Evolutionary conservation across 1,284 basidiomycete species (phyloP).

Genomic region (Cryptococcus hybrid): DNA sequence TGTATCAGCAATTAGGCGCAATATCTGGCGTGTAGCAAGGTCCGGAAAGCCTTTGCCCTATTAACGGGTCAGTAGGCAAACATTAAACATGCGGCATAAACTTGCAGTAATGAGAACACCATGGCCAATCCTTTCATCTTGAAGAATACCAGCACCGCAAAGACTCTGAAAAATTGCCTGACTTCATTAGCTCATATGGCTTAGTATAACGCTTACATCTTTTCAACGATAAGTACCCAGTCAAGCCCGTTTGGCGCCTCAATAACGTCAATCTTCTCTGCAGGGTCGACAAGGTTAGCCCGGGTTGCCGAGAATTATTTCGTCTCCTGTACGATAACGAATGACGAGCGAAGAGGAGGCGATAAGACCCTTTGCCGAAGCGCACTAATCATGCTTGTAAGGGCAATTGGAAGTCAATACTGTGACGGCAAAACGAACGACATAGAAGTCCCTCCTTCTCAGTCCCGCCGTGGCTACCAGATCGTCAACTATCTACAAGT

Average conservation of each 20-base stretch:
- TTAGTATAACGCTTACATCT: constrained; percentile 59
- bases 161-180: constrained; percentile 88
- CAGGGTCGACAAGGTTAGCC: constrained; percentile 71
- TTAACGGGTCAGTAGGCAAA: background rate
- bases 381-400: constrained; percentile 57
- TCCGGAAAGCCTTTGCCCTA: constrained; percentile 96
- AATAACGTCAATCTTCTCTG: constrained; percentile 66
- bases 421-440: constrained; percentile 57
- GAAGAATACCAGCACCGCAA: constrained; percentile 57
- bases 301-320: constrained; percentile 58
- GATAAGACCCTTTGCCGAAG: constrained; percentile 80
- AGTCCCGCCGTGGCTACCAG: constrained; percentile 75
- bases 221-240: constrained; percentile 86
- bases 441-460: constrained; percentile 70
- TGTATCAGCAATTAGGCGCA: constrained; percentile 65
- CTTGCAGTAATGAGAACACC: constrained; percentile 45
- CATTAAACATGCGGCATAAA: constrained; percentile 37
- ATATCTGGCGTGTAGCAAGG: constrained; percentile 76
- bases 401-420: constrained; percentile 6
- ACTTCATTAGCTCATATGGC: no score
- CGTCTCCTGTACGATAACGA: constrained; percentile 58
- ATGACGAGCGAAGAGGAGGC: constrained; percentile 65
- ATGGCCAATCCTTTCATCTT: constrained; percentile 47
- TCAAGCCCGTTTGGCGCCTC: constrained; percentile 54
- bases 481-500: constrained; percentile 76